Conservation (phyloP, 257 asterid genomes). For the Plantago ovata region DNA sequence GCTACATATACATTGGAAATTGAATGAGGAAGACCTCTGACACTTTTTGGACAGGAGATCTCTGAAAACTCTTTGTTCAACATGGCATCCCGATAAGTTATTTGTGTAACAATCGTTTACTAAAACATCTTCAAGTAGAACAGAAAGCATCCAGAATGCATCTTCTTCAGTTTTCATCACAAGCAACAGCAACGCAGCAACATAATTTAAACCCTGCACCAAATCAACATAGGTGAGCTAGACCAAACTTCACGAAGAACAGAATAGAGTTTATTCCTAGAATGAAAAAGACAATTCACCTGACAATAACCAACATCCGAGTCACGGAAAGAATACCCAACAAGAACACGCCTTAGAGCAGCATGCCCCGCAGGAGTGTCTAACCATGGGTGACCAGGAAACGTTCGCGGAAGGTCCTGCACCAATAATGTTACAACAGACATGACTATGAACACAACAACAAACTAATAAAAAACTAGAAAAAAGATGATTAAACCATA, state of each 20-base stretch:
- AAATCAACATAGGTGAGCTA: not conserved
- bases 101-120: slow-evolving; percentile 89
- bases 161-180: slow-evolving; percentile 99
- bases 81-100: slow-evolving; percentile 94
- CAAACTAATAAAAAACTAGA: not conserved
- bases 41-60: slow-evolving; percentile 82
- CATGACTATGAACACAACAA: slow-evolving; percentile 8
- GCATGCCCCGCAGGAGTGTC: slow-evolving; percentile 92
- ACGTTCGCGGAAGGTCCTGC: slow-evolving; percentile 97
- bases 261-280: not conserved
- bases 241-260: not conserved
- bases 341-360: slow-evolving; percentile 94
- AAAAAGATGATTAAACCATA: too few species aligned
- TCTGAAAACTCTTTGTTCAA: slow-evolving; percentile 91
- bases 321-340: slow-evolving; percentile 92
- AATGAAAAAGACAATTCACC: slow-evolving; percentile 35
- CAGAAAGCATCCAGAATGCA: slow-evolving; percentile 99
- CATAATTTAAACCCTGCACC: slow-evolving; percentile 89
- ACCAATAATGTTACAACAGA: slow-evolving; percentile 7
- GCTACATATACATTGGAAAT: slow-evolving; percentile 11
- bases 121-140: slow-evolving; percentile 82
- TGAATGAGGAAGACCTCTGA: slow-evolving; percentile 55
- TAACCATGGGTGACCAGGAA: slow-evolving; percentile 98
- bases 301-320: slow-evolving; percentile 99
- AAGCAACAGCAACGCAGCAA: slow-evolving; percentile 85